These are phyloP conservation scores for Mucor circinelloides DNA, from an alignment of 371 early-diverging fungal species.

Conservation along the genomic window DNA sequence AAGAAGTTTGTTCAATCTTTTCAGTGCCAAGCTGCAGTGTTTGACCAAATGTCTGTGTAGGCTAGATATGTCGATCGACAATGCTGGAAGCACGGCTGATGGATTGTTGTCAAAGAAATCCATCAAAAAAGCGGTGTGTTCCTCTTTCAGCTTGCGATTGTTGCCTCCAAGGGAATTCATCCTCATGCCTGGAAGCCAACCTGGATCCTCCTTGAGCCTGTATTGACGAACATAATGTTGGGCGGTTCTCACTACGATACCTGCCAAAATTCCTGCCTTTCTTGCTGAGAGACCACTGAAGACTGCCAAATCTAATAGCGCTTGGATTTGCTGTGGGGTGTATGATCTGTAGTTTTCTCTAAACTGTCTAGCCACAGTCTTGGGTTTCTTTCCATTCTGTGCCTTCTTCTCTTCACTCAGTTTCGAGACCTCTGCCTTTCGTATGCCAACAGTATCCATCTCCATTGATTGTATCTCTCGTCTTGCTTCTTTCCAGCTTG, in stretches of 20 bases:
- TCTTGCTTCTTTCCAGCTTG: not conserved
- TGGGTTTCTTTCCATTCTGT: not conserved
- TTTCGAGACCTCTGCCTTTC: not conserved
- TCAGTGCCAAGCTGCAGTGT: slow-evolving; percentile 1
- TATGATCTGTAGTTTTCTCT: not conserved
- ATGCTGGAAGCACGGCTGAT: slow-evolving; percentile 7
- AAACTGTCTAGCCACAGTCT: too few species aligned
- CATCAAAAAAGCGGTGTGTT: slow-evolving; percentile 6
- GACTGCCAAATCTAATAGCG: slow-evolving; percentile 19
- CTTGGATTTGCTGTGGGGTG: slow-evolving; percentile 14
- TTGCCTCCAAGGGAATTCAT: not conserved
- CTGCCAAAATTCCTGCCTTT: slow-evolving; percentile 8
- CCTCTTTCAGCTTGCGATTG: slow-evolving; percentile 3
- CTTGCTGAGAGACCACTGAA: slow-evolving; percentile 15
- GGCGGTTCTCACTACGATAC: slow-evolving; percentile 9
- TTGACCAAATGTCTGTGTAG: slow-evolving; percentile 6
- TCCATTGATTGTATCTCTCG: not conserved
- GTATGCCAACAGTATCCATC: too few species aligned
- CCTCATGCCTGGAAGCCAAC: slow-evolving; percentile 3
- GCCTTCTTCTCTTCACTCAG: not conserved
- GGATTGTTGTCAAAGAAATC: not conserved
- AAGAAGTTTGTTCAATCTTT: not conserved
- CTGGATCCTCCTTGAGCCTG: slow-evolving; percentile 12
- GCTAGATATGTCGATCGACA: slow-evolving; percentile 4
- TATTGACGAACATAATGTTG: slow-evolving; percentile 8